Percentiles rank a stretch among this genome's conserved stretches.
Conservation (phyloP, 768 basidiomycete species). For the Mrakia blollopis region DNA sequence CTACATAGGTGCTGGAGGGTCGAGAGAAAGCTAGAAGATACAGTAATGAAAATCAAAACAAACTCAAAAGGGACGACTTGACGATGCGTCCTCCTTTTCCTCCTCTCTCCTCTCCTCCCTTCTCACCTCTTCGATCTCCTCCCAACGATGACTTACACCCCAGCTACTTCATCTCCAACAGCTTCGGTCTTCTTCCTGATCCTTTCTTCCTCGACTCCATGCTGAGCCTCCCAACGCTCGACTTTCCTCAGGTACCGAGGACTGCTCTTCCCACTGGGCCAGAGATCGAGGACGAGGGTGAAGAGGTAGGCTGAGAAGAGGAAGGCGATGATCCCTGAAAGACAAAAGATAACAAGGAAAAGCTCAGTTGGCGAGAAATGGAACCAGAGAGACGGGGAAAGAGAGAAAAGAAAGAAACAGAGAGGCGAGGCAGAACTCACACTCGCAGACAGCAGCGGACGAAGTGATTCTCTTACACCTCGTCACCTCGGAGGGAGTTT, state of each 20-base stretch:
- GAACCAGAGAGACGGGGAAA: background rate
- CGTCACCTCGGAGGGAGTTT: background rate
- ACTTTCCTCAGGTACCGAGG: conserved; percentile 22
- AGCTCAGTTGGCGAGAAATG: too few species aligned
- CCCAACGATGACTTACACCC: too few species aligned
- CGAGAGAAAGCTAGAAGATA: too few species aligned
- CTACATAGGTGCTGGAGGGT: too few species aligned
- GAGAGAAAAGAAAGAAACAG: background rate
- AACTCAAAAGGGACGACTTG: too few species aligned
- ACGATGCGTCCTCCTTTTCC: too few species aligned
- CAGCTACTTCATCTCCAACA: too few species aligned
- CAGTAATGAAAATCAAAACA: too few species aligned
- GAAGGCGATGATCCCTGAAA: conserved; percentile 37
- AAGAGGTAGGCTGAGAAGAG: conserved; percentile 43
- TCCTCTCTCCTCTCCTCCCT: too few species aligned
- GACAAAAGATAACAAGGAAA: background rate
- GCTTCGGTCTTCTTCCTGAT: too few species aligned
- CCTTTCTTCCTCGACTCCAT: too few species aligned
- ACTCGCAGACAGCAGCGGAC: conserved; percentile 44
- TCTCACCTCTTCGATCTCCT: too few species aligned
- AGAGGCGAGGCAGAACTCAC: conserved; percentile 27
- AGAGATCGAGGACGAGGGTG: conserved; percentile 46
- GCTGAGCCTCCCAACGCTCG: conserved; percentile 14
- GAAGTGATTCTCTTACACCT: conserved; percentile 41
- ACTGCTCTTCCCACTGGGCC: conserved; percentile 41